Evolutionary conservation across 192 early-diverging fungal genomes (phyloP), one percentile per base, ranked within the genome.

Genomic region (Rhizoclosmatium sp.): DNA sequence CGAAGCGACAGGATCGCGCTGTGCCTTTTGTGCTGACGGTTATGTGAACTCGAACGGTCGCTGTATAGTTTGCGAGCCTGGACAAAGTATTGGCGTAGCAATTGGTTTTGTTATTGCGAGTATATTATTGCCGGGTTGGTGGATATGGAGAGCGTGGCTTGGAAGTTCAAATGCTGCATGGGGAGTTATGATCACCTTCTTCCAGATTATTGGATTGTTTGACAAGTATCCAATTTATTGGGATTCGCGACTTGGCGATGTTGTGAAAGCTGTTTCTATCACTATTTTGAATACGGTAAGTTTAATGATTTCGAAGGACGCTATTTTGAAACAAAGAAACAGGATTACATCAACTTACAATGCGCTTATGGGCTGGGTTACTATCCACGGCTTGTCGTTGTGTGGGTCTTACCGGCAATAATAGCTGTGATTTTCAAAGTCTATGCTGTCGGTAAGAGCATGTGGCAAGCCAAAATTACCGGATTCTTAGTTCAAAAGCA

Each of bases 261-360:
- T 74, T 74, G 72, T 74, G 40, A 59, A 74, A 44, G 44, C 42
- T 19, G 72, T 74, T 2, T 74, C 72, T 14, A 45, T 74, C 44
- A 42, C 72, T 9, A 62, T 74, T 74, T 40, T 74, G 41, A 74
- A 74, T 62, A 74, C 72, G 60, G 69, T 71, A 40, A 10, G 47
- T 39, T 54, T 56, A 2, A 40, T 71, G 31, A 23, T 9, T 49
- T 12, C 69, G 0, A 21, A 62, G 23, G 5, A 21, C 7, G 60
- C 9, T 2, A 42, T 16, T 44, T 69, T 10, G 14, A 45, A 2
- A 2, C 0, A 54, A 71, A 0, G 19, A 16, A 0, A 45, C 39
- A 71, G 69, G 72, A 74, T 62, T 74, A 74, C 45, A 74, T 74
- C n/a, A 74, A 74, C 44, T 45, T 74, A 14, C 72, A 74, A 74